phyloP scores from a whole-genome alignment of 768 basidiomycete genomes.

The Favolaschia claudopus region DNA sequence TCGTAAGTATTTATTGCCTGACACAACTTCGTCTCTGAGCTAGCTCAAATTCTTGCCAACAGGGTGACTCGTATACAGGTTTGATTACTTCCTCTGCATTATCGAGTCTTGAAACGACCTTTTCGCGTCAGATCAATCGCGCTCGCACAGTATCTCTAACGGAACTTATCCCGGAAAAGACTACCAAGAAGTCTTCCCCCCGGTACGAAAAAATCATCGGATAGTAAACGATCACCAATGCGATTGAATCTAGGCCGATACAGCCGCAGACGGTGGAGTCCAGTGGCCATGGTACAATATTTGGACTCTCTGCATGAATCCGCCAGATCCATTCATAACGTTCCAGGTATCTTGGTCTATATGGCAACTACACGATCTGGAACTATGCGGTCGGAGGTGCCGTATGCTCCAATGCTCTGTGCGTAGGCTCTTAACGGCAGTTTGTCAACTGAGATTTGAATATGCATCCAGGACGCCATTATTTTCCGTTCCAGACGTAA shows the following conservation, averaged over 20 bases:
- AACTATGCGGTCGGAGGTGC: slow-evolving; percentile 34
- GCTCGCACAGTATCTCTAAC: slow-evolving; percentile 30
- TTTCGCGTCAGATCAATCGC: slow-evolving; percentile 28
- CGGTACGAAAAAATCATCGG: slow-evolving; percentile 12
- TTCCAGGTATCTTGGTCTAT: slow-evolving; percentile 28
- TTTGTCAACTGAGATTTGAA: background rate
- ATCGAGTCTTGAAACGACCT: background rate
- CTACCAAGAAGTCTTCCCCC: slow-evolving; percentile 34
- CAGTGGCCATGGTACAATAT: slow-evolving; percentile 31
- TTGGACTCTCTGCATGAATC: background rate
- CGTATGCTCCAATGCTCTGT: slow-evolving; percentile 30
- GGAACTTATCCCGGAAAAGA: slow-evolving; percentile 31
- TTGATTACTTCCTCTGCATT: background rate
- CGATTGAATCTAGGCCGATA: slow-evolving; percentile 19
- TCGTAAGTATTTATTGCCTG: slow-evolving; percentile 3
- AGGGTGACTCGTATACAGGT: slow-evolving; percentile 27
- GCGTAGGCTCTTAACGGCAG: background rate
- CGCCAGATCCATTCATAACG: background rate
- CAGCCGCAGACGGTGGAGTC: slow-evolving; percentile 31
- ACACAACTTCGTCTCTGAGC: background rate
- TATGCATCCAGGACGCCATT: slow-evolving; percentile 4
- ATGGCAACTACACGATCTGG: slow-evolving; percentile 32
- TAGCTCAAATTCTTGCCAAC: background rate
- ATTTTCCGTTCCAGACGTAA: slow-evolving; percentile 19
- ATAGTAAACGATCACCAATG: background rate